Conservation (phyloP, 2,329 filamentous ascomycete genomes). For the Whalleya microplaca region DNA sequence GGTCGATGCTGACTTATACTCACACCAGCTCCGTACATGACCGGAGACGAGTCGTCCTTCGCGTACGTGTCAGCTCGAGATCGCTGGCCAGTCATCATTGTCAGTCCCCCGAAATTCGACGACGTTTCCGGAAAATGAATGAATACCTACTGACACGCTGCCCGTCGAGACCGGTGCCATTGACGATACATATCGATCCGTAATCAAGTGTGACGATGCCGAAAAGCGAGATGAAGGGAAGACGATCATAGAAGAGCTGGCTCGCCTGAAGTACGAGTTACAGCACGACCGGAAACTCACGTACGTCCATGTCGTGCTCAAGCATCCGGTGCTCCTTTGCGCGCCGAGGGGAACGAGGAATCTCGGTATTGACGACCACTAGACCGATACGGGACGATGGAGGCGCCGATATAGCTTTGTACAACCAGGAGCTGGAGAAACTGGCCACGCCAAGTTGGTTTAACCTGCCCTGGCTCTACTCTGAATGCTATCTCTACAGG, state of each 20-base stretch:
- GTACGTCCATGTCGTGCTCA: constrained; percentile 50
- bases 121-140: neutral
- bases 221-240: constrained; percentile 81
- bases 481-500: constrained; percentile 94
- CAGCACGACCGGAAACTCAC: constrained; percentile 83
- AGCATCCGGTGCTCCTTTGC: neutral
- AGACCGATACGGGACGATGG: constrained; percentile 80
- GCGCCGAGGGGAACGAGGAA: neutral
- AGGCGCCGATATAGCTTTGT: constrained; percentile 72
- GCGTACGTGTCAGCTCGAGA: constrained; percentile 82
- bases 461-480: constrained; percentile 82
- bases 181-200: constrained; percentile 86
- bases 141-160: neutral
- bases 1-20: neutral
- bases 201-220: constrained; percentile 61
- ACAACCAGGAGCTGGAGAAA: constrained; percentile 83
- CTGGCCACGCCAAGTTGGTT: constrained; percentile 81
- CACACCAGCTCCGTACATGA: constrained; percentile 70
- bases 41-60: constrained; percentile 83
- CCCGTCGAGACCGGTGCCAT: constrained; percentile 77
- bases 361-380: constrained; percentile 9
- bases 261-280: constrained; percentile 88
- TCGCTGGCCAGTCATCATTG: constrained; percentile 92
- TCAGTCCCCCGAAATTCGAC: constrained; percentile 47
- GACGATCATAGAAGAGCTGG: constrained; percentile 77